Evolutionary conservation across 495 filamentous ascomycete genomes (phyloP).

Genomic region (Aspergillus indologenus): DNA sequence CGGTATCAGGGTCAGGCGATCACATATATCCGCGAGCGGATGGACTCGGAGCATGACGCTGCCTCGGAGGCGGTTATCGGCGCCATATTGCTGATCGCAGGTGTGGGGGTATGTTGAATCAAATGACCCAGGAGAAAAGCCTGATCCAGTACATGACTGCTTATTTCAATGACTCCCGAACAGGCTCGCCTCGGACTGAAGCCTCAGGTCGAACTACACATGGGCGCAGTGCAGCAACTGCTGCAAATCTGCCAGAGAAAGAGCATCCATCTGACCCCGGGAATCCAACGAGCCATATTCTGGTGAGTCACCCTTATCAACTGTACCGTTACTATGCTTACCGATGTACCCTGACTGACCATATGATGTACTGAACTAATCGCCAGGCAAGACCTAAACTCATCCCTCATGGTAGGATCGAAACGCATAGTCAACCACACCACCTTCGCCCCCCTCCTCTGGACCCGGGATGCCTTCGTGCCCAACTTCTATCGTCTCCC

Average conservation of each 20-base stretch:
- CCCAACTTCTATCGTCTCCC: conserved; percentile 24
- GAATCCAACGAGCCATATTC: conserved; percentile 41
- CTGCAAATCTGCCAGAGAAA: conserved; percentile 26
- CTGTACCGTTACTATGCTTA: neutral
- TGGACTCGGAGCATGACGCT: conserved; percentile 23
- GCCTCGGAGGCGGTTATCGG: conserved; percentile 36
- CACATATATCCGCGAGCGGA: conserved; percentile 30
- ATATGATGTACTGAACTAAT: neutral
- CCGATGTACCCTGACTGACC: neutral
- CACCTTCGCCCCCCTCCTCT: conserved; percentile 36
- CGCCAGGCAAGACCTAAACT: conserved; percentile 37
- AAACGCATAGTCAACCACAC: conserved; percentile 33
- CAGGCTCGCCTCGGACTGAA: conserved; percentile 32
- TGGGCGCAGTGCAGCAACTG: conserved; percentile 33
- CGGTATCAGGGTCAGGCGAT: conserved; percentile 31
- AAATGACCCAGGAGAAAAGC: too few relatives aligned
- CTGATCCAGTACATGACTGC: neutral
- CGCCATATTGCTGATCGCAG: conserved; percentile 37
- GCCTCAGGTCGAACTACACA: conserved; percentile 33
- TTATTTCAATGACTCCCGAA: neutral
- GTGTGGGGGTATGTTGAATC: conserved; percentile 34
- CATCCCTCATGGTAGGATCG: conserved; percentile 33
- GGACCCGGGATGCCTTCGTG: conserved; percentile 31
- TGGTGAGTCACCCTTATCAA: conserved; percentile 24
- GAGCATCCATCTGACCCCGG: conserved; percentile 28